Percentiles rank a stretch among this genome's conserved stretches.
phyloP scores from a whole-genome alignment of 2,329 filamentous ascomycete species.

The Colletotrichum acutatum region DNA sequence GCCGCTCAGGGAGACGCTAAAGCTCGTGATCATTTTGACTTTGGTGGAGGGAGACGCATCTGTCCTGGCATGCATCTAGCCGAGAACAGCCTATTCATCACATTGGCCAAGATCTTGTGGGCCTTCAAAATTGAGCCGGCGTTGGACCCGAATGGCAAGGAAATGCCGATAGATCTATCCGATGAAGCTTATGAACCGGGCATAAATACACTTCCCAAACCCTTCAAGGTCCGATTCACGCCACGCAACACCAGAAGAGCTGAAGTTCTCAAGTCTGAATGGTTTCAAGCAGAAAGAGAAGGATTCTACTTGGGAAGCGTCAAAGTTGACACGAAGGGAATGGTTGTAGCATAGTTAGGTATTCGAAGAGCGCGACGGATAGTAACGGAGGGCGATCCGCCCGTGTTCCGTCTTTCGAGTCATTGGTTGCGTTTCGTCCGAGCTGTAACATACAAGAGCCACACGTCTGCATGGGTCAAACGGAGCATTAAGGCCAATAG shows the following conservation, averaged over 20 bases:
- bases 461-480: not conserved
- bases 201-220: not conserved
- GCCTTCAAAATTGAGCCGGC: constrained; percentile 54
- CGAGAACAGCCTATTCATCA: constrained; percentile 55
- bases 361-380: not conserved
- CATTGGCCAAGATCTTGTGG: constrained; percentile 62
- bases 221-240: constrained; percentile 1
- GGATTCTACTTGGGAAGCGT: not conserved
- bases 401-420: not conserved
- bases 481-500: not conserved
- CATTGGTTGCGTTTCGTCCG: not conserved
- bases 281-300: not conserved
- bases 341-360: not conserved
- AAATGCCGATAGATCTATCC: not conserved
- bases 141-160: not conserved
- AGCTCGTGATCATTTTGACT: constrained; percentile 40
- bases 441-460: not conserved
- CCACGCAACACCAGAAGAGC: not conserved
- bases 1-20: not conserved
- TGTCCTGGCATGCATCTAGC: constrained; percentile 61
- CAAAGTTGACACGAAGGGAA: not conserved
- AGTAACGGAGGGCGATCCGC: not conserved
- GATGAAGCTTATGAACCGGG: not conserved
- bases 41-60: constrained; percentile 53
- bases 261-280: not conserved